A percentile compares a stretch with the other conserved stretches of the same genome.
Conservation (phyloP, 495 filamentous ascomycete genomes). For the Glarea lozoyensis region DNA sequence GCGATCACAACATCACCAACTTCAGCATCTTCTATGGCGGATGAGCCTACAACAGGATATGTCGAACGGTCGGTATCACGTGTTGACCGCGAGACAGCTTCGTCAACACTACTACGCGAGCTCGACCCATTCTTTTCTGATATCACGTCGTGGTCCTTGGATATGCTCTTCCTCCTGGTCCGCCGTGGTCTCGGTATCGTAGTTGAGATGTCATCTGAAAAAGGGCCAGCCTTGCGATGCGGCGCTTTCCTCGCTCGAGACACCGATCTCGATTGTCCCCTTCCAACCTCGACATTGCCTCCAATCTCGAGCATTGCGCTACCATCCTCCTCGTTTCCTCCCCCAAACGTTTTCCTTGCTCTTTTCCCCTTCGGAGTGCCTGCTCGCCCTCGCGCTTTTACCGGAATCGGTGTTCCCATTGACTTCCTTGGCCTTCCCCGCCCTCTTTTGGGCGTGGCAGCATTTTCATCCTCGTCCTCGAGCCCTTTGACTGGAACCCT, state of each 20-base stretch:
- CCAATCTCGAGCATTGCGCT: constrained; percentile 13
- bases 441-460: constrained; percentile 14
- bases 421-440: constrained; percentile 21
- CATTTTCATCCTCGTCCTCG: constrained; percentile 19
- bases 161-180: constrained; percentile 14
- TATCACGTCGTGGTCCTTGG: constrained; percentile 21
- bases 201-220: neutral
- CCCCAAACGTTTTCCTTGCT: constrained; percentile 20
- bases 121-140: constrained; percentile 6
- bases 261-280: constrained; percentile 15
- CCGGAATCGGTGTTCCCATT: constrained; percentile 28
- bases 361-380: constrained; percentile 31
- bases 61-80: constrained; percentile 4
- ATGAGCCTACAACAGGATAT: constrained; percentile 18
- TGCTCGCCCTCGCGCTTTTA: constrained; percentile 14
- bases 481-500: constrained; percentile 42
- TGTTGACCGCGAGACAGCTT: no score
- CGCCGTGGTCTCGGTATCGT: constrained; percentile 11
- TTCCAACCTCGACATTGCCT: constrained; percentile 9
- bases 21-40: constrained; percentile 3
- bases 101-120: no score
- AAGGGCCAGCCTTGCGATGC: constrained; percentile 9
- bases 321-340: constrained; percentile 16
- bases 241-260: constrained; percentile 16
- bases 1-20: constrained; percentile 13